Evolutionary conservation across 345 rosid species (phyloP).

Genomic region (Eucalyptus tenuipes): DNA sequence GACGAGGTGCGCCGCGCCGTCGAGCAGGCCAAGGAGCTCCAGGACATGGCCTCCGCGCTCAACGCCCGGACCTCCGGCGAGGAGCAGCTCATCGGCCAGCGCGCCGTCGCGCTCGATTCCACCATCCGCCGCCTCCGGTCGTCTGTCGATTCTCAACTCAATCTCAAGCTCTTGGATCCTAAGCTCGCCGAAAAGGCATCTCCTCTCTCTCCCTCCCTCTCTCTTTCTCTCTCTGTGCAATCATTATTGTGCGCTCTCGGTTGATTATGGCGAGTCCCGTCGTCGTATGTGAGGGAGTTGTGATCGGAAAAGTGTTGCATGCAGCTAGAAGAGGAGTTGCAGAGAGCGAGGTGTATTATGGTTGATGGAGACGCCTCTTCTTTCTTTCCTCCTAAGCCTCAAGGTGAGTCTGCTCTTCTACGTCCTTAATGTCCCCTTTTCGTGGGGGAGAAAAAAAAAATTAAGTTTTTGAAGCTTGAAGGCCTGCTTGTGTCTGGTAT

Average conservation of each 20-base stretch:
- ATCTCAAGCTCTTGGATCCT: conserved; percentile 21
- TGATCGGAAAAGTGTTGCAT: background rate
- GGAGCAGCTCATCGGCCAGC: conserved; percentile 60
- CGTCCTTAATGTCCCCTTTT: background rate
- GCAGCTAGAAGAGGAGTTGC: conserved; percentile 85
- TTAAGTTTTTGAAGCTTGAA: background rate
- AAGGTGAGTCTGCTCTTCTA: conserved; percentile 22
- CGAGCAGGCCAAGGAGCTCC: conserved; percentile 72
- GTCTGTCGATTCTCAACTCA: conserved; percentile 23
- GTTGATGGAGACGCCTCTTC: conserved; percentile 79
- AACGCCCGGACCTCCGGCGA: conserved; percentile 41
- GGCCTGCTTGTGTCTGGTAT: background rate
- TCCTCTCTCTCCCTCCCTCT: background rate
- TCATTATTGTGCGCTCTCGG: background rate
- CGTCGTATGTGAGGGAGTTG: background rate
- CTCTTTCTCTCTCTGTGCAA: background rate
- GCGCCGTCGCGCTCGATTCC: conserved; percentile 58
- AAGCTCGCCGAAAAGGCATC: conserved; percentile 50
- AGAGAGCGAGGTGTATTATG: conserved; percentile 57
- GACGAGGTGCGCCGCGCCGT: conserved; percentile 56
- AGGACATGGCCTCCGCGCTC: conserved; percentile 53
- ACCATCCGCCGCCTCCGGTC: conserved; percentile 59
- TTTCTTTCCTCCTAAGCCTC: conserved; percentile 61
- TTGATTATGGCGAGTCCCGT: background rate
- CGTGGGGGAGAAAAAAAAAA: background rate